Conservation (phyloP, 2,329 filamentous ascomycete genomes). For the Neonectria hederae region DNA sequence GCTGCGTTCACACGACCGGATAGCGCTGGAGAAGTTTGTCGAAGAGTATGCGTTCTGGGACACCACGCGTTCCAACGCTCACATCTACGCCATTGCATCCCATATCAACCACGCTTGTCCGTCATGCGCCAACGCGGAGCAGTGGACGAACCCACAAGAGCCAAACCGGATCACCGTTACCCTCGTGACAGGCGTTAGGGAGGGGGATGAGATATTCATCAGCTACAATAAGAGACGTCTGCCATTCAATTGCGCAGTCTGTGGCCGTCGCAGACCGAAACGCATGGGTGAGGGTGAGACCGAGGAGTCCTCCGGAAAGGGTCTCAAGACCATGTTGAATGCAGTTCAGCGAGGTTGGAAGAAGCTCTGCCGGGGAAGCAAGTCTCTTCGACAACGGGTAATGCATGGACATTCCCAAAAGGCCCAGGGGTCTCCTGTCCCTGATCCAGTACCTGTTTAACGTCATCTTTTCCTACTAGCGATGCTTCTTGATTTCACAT, state of each 20-base stretch:
- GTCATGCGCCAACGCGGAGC: constrained; percentile 41
- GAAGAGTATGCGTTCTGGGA: constrained; percentile 41
- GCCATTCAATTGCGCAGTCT: constrained; percentile 42
- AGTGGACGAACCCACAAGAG: constrained; percentile 9
- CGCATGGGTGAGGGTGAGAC: neutral
- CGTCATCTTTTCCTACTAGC: neutral
- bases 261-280: constrained; percentile 2
- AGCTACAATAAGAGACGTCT: constrained; percentile 45
- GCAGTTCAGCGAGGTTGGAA: neutral
- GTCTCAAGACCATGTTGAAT: neutral
- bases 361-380: neutral
- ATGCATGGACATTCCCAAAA: neutral
- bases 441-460: neutral
- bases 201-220: constrained; percentile 50
- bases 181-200: constrained; percentile 28
- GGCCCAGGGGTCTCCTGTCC: neutral
- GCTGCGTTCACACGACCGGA: constrained; percentile 10
- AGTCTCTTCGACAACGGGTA: too few species aligned
- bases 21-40: constrained; percentile 34
- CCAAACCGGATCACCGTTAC: constrained; percentile 35
- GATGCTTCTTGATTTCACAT: neutral
- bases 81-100: constrained; percentile 35
- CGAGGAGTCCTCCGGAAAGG: neutral
- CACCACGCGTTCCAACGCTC: neutral
- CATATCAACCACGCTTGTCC: constrained; percentile 49